Percentiles rank a stretch among this genome's conserved stretches.
These are phyloP conservation scores for Trametes pubescens DNA, from an alignment of 1,284 basidiomycete species.

Conservation along the genomic window DNA sequence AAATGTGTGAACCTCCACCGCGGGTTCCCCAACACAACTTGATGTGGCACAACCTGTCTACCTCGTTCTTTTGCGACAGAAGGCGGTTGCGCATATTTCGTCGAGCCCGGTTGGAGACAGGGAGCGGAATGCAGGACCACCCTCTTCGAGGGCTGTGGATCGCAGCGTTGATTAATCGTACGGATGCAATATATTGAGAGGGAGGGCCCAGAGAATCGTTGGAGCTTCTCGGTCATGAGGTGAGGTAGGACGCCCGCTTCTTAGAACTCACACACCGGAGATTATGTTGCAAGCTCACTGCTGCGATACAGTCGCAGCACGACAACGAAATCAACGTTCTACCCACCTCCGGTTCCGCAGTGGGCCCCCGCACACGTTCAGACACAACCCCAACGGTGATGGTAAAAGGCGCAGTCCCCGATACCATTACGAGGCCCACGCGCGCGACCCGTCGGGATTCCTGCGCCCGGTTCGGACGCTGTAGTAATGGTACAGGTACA, in stretches of 20 bases:
- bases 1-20: no score
- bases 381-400: background rate
- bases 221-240: background rate
- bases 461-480: background rate
- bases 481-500: background rate
- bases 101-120: background rate
- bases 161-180: background rate
- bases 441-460: background rate
- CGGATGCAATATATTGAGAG: background rate
- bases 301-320: no score
- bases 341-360: no score
- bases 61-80: conserved; percentile 32
- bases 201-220: background rate
- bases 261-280: no score
- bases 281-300: no score
- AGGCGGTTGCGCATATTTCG: conserved; percentile 32
- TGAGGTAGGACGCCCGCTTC: no score
- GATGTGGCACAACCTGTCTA: no score
- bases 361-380: background rate
- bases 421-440: background rate
- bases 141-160: background rate
- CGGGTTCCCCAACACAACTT: no score
- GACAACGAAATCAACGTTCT: no score
- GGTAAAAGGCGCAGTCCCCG: background rate
- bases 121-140: background rate